Base-by-base conservation (phyloP, 306 rosid genomes). In the Spatholobus suberectus region DNA sequence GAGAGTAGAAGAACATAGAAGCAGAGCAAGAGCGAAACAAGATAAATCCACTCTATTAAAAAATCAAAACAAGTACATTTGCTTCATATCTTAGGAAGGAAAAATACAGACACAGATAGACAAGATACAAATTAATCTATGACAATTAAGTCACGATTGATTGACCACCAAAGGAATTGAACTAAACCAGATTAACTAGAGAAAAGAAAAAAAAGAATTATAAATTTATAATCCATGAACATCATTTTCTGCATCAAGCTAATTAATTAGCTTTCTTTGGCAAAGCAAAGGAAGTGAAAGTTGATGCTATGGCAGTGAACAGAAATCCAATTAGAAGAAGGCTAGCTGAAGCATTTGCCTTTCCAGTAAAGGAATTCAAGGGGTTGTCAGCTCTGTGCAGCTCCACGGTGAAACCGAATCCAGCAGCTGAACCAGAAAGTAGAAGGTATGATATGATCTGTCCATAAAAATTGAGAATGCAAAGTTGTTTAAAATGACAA, bases 361-460 rank as follows among this genome's bases (percentile, higher is more conserved):
- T 89, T 11, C 10, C 57, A 6, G 72, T 87, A 71, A 90, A 90
- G 6, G 78, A 13, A 46, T 57, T 47, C 1, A 57, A 34, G 8
- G 77, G 29, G 15, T 70, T 0, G 1, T 5, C 38, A 0, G 0
- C 0, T 4, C 43, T 17, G 13, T 65, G 73, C 20, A 88, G 1
- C 57, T 91, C 97, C 8, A 62, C 34, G 0, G 90, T 71, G 17
- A 84, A 79, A 5, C 94, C 95, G 77, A 85, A 87, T 73, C 92
- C 97, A 18, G 94, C 92, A 0, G 89, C 92, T 8, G 91, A 82
- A 7, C 91, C 95, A 0, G 94, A 86, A 29, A 89, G 82, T 59
- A 93, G 44, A 47, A 89, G 3, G 40, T 88, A 93, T 55, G 94
- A 85, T 26, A 88, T 76, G 0, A 91, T 20, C 97, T 93, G 87